phyloP scores from a whole-genome alignment of 331 rosid genomes.

The Quercus tomentella region DNA sequence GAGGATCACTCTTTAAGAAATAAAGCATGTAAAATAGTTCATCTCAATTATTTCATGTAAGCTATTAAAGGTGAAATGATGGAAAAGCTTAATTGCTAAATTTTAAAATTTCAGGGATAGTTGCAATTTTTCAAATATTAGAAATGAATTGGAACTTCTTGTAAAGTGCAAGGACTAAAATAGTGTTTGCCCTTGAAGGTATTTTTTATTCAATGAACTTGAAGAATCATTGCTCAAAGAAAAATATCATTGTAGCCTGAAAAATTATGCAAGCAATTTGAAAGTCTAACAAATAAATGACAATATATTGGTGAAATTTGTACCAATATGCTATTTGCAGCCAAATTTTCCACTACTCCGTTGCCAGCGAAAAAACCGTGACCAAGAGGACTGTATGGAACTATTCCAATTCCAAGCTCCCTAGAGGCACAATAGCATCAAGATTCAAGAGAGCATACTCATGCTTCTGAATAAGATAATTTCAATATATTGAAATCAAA shows the following conservation, averaged over 20 bases:
- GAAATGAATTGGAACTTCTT: too few relatives aligned
- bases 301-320: neutral
- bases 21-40: too few relatives aligned
- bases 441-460: neutral
- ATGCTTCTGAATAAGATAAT: too few relatives aligned
- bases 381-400: slow-evolving; percentile 59
- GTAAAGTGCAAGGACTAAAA: too few relatives aligned
- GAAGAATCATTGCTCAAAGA: neutral
- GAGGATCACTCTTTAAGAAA: too few relatives aligned
- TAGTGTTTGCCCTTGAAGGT: neutral
- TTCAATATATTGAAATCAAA: too few relatives aligned
- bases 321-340: slow-evolving; percentile 30
- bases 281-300: neutral
- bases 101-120: too few relatives aligned
- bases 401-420: slow-evolving; percentile 65
- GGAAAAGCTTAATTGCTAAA: too few relatives aligned
- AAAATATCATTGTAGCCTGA: slow-evolving; percentile 9
- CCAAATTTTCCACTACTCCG: slow-evolving; percentile 26
- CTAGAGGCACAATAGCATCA: slow-evolving; percentile 21
- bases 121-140: too few relatives aligned
- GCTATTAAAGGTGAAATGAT: too few relatives aligned
- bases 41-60: too few relatives aligned
- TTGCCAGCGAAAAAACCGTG: slow-evolving; percentile 40
- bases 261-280: neutral
- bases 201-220: neutral